These are phyloP conservation scores for Lasiodiplodia sp. DNA, from an alignment of 2,329 filamentous ascomycete genomes.

Conservation along the genomic window DNA sequence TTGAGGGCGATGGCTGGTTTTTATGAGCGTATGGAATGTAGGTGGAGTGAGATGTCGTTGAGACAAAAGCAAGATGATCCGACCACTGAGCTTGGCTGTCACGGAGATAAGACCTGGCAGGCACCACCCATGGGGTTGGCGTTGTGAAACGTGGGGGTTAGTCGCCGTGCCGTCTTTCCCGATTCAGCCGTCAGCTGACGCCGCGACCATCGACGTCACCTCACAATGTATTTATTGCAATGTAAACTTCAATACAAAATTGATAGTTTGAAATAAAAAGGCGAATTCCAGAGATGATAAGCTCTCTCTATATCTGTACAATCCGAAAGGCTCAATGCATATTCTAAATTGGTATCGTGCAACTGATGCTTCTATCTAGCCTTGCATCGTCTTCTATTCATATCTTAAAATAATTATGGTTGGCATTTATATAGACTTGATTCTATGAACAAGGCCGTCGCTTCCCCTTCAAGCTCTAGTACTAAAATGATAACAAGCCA, in stretches of 20 bases:
- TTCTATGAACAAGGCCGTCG: too few relatives aligned
- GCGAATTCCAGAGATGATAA: too few relatives aligned
- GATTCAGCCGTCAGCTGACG: slow-evolving; percentile 5
- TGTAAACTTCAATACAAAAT: neutral
- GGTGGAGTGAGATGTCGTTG: slow-evolving; percentile 23
- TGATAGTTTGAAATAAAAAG: too few relatives aligned
- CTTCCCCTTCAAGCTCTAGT: too few relatives aligned
- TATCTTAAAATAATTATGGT: too few relatives aligned
- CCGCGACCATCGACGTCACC: neutral
- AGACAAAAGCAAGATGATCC: neutral
- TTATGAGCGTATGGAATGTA: slow-evolving; percentile 7
- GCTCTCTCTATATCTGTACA: too few relatives aligned
- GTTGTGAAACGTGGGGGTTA: slow-evolving; percentile 22
- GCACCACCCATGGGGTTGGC: slow-evolving; percentile 6
- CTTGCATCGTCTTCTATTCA: too few relatives aligned
- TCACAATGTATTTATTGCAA: neutral
- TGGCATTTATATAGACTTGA: too few relatives aligned
- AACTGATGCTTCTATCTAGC: too few relatives aligned
- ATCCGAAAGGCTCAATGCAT: too few relatives aligned
- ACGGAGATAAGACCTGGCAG: slow-evolving; percentile 10
- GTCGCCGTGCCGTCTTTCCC: slow-evolving; percentile 13
- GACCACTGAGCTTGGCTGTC: slow-evolving; percentile 3
- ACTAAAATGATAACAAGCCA: too few relatives aligned
- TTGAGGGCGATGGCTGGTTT: neutral
- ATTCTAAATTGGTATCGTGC: too few relatives aligned